Percentiles rank a stretch among this genome's conserved stretches.
Evolutionary conservation across 1,284 basidiomycete species (phyloP).

Genomic region (Rhodotorula sp.): DNA sequence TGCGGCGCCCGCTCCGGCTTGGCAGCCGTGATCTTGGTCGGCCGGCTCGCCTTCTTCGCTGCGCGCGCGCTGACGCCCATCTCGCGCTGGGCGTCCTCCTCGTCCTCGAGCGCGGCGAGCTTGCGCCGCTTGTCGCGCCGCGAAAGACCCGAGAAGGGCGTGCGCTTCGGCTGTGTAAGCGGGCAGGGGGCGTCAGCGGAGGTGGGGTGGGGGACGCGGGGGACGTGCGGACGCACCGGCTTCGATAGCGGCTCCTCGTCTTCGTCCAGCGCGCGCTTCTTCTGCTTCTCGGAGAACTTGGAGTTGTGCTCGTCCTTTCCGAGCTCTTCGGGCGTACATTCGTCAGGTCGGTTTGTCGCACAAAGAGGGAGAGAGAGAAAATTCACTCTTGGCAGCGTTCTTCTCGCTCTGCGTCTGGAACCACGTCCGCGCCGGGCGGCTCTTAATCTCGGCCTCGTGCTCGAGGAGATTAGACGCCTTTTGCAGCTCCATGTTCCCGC

Average conservation of each 20-base stretch:
- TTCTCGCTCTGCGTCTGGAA: conserved; percentile 92
- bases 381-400: conserved; percentile 70
- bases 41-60: conserved; percentile 68
- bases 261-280: conserved; percentile 28
- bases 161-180: conserved; percentile 28
- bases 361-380: background rate
- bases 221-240: conserved; percentile 15
- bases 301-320: conserved; percentile 40
- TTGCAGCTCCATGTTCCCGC: conserved; percentile 92
- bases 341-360: background rate
- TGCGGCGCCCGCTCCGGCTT: conserved; percentile 18
- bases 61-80: conserved; percentile 74
- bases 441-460: conserved; percentile 91
- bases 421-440: conserved; percentile 93
- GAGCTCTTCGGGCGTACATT: conserved; percentile 10
- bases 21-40: conserved; percentile 29
- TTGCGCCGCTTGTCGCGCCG: conserved; percentile 81
- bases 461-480: conserved; percentile 97
- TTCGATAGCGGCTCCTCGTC: conserved; percentile 25
- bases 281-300: conserved; percentile 42
- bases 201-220: background rate
- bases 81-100: conserved; percentile 56
- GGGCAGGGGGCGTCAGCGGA: background rate
- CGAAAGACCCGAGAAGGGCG: conserved; percentile 71
- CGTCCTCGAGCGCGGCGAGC: conserved; percentile 77